phyloP scores from a whole-genome alignment of 2,329 filamentous ascomycete species.

The Neoscytalidium dimidiatum region DNA sequence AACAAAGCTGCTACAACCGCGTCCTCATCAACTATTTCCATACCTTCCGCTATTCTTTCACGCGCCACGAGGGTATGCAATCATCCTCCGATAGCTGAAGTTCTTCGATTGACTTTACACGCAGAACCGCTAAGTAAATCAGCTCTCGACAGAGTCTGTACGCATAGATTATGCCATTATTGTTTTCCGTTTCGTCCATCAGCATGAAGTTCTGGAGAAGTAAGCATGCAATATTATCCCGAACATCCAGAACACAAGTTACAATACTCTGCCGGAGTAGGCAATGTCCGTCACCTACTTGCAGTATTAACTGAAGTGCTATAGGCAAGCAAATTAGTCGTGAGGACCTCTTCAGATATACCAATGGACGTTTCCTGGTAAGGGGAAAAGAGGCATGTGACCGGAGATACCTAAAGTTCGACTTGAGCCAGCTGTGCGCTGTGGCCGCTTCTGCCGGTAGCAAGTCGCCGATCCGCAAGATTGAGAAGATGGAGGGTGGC shows the following conservation, averaged over 20 bases:
- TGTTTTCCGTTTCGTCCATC: background rate
- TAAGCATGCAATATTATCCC: background rate
- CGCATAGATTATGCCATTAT: background rate
- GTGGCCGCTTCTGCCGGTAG: constrained; percentile 26
- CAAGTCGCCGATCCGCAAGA: constrained; percentile 25
- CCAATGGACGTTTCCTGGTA: constrained; percentile 31
- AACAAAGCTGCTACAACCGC: too few relatives aligned
- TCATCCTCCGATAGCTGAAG: too few relatives aligned
- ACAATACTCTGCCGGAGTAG: background rate
- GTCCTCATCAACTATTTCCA: too few relatives aligned
- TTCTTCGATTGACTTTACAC: too few relatives aligned
- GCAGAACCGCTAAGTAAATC: too few relatives aligned
- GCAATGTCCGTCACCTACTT: background rate
- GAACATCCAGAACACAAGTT: background rate
- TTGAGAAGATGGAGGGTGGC: constrained; percentile 36
- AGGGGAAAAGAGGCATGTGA: constrained; percentile 27
- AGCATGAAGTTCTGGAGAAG: background rate
- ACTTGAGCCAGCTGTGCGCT: constrained; percentile 31
- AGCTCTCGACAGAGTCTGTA: too few relatives aligned
- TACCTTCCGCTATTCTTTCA: too few relatives aligned
- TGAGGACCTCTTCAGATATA: constrained; percentile 22
- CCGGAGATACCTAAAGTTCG: constrained; percentile 31
- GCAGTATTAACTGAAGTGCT: background rate
- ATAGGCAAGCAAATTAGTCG: background rate
- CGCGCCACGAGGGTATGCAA: too few relatives aligned